Evolutionary conservation across 495 filamentous ascomycete species (phyloP), one percentile per base, ranked within the genome.

Genomic region (Penicillium turbatum): DNA sequence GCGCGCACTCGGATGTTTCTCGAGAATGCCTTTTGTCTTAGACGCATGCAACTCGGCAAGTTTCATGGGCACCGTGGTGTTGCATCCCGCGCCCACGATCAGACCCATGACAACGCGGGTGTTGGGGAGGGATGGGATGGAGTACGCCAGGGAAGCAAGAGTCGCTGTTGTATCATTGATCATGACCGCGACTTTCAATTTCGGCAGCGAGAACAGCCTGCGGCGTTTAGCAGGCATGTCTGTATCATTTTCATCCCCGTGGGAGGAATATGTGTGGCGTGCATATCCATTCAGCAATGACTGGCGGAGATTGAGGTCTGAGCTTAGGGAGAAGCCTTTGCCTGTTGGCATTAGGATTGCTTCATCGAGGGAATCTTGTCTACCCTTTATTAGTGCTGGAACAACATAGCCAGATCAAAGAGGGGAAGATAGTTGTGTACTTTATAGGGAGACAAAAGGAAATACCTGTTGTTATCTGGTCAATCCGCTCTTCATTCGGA

Each of bases 381-480:
- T 89, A 56, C 11, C 17, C 17, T 46, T 42, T 15, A 24, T 59
- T 42, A 51, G 11, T 32, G 21, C 21, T 24, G 21, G 4, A 24
- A 24, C 21, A 24, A 24, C 38, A 11, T 6, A 15, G 16, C 27
- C 32, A 12, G 37, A 7, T 12, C 13, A 53, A 17, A 19, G 29
- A 19, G 26, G 8, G 21, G 26, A 26, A 11, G 27, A 17, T 31
- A 26, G 13, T 13, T 13, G 8, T 40, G 57, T 79, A 89, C 86
- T 81, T 79, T 78, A 90, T 88, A 24, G 88, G 87, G 57, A 92
- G 89, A 63, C 84, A 87, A 57, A 90, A 91, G 13, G 88, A 88
- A 35, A 92, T 84, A 1, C 88, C 88, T 65, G 87, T 77, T 9
- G 79, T 77, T 45, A 90, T 64, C 56, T 80, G 79, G n/a, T 73